Conservation (phyloP, 2,329 filamentous ascomycete genomes). For the Xylariaceae sp. region DNA sequence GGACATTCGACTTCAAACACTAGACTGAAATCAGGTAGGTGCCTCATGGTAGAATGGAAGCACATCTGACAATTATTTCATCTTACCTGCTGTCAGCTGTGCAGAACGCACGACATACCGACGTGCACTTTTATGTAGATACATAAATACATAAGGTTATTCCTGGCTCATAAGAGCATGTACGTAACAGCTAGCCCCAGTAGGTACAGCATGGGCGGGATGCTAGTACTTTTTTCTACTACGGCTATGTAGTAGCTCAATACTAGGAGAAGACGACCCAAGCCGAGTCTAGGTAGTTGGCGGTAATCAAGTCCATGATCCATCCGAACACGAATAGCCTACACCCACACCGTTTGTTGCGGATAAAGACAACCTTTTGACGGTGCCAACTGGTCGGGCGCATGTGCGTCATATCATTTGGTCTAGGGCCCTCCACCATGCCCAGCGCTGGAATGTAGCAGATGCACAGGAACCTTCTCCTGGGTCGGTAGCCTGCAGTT, state of each 20-base stretch:
- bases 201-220: no score
- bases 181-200: not conserved
- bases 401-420: conserved; percentile 11
- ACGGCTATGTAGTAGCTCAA: no score
- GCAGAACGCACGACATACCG: not conserved
- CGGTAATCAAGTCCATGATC: not conserved
- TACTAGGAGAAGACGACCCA: not conserved
- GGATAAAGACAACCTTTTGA: conserved; percentile 4
- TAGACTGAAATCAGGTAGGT: no score
- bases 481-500: conserved; percentile 22
- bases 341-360: conserved; percentile 1
- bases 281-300: no score
- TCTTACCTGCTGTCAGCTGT: conserved; percentile 1
- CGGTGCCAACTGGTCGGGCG: conserved; percentile 3
- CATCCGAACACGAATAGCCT: conserved; percentile 1
- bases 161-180: no score
- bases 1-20: no score
- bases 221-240: no score
- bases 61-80: not conserved
- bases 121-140: not conserved
- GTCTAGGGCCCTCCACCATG: conserved; percentile 10
- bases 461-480: conserved; percentile 23
- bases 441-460: conserved; percentile 20
- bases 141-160: no score
- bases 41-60: no score